Base-by-base conservation (phyloP, 2,329 filamentous ascomycete species). In the Fusarium begoniae region DNA sequence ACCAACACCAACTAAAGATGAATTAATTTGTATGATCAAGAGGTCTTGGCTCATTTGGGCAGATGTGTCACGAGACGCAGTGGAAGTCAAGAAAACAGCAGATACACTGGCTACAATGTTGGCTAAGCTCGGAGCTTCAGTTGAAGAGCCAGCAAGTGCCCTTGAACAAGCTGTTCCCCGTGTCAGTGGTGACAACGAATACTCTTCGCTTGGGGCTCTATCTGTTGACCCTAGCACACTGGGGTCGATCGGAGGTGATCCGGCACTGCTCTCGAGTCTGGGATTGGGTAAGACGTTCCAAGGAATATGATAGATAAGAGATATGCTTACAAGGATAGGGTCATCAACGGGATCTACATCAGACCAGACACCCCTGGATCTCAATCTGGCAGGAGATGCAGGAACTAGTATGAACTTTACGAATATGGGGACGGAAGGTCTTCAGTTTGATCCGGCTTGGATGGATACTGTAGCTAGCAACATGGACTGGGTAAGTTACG, bases 91-190 rank as follows among this genome's bases (percentile, higher is more conserved):
- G 45, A 88, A 87, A 78, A 86, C 87, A 32, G 83, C 82, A 17
- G 82, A 84, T 41, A 83, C 86, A 12, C 76, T 89, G 60, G 80
- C 82, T 11, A 83, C 81, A 8, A 87, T 89, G 82, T 78, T 88
- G 40, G 78, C 79, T 6, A 86, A 83, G 71, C 79, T 88, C 12
- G 82, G 81, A 8, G 75, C 73, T 30, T 78, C 81, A 4, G 76
- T 81, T 14, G 75, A 77, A 18, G 63, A 71, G 20, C 61, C 61
- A 11, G 62, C 69, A 14, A 55, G 50, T 26, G 28, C 44, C 37
- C 38, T 57, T 22, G 58, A 59, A 17, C 54, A 56, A 45, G 43
- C 45, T n/a, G 45, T 44, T 35, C 41, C 67, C 24, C 62, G 47
- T 35, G 45, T 50, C n/a, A 63, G 55, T 38, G 32, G 54, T 28